Evolutionary conservation across 305 asterid genomes (phyloP).

Genomic region (Fraxinus albicans): DNA sequence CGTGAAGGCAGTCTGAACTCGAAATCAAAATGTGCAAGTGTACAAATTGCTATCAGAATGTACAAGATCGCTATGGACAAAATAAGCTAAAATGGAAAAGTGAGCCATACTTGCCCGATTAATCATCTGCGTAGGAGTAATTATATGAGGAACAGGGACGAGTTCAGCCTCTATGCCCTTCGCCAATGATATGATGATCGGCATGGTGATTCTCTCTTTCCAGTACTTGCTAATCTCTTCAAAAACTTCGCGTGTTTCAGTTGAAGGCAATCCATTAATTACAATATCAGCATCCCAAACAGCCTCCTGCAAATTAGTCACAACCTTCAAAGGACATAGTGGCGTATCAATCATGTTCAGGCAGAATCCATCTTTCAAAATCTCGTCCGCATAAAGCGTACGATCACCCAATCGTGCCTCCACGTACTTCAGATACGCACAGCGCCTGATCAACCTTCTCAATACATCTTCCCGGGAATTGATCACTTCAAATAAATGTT

Average conservation of each 20-base stretch:
- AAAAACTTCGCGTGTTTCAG: conserved; percentile 75
- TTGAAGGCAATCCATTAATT: conserved; percentile 83
- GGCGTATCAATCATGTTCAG: conserved; percentile 91
- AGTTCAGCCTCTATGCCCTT: conserved; percentile 91
- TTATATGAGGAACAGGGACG: conserved; percentile 70
- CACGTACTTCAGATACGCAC: conserved; percentile 79
- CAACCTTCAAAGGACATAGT: conserved; percentile 83
- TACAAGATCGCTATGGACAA: not conserved
- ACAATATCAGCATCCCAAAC: conserved; percentile 95
- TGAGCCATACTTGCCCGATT: conserved; percentile 65
- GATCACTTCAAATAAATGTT: conserved; percentile 79
- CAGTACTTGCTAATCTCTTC: conserved; percentile 77
- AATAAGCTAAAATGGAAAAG: not conserved
- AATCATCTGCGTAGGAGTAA: conserved; percentile 88
- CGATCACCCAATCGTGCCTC: conserved; percentile 89
- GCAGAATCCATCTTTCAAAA: conserved; percentile 81
- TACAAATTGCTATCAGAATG: not conserved
- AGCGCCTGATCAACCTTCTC: conserved; percentile 80
- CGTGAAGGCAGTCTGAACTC: not conserved
- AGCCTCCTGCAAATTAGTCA: conserved; percentile 91
- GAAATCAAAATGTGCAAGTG: not conserved
- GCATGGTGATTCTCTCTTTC: conserved; percentile 71
- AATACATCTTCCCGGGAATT: conserved; percentile 82
- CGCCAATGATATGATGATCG: conserved; percentile 71
- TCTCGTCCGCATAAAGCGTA: conserved; percentile 80